Evolutionary conservation across 257 asterid genomes (phyloP).

Genomic region (Knoxia roxburghii): DNA sequence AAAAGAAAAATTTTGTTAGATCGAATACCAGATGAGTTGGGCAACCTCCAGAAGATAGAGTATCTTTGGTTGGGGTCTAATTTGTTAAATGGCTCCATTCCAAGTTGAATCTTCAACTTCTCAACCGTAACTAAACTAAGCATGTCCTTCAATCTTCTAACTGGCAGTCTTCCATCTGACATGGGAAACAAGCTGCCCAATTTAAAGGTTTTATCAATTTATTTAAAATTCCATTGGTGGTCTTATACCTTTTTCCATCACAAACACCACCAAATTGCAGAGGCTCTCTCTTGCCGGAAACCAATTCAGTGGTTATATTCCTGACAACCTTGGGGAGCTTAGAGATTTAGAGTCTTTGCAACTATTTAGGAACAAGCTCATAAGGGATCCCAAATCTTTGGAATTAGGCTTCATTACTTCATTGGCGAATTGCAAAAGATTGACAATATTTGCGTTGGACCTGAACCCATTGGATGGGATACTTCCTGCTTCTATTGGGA

Average conservation of each 20-base stretch:
- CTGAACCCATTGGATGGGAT: neutral
- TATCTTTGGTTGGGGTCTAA: neutral
- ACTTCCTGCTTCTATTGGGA: conserved; percentile 11
- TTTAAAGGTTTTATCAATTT: conserved; percentile 1
- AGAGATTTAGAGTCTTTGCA: neutral
- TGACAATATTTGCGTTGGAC: neutral
- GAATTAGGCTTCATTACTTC: conserved; percentile 14
- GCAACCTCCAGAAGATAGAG: neutral
- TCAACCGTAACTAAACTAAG: neutral
- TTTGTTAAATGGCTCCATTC: neutral
- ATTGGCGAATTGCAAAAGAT: conserved; percentile 1
- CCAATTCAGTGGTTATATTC: conserved; percentile 5
- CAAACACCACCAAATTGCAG: conserved; percentile 20
- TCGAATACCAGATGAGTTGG: neutral
- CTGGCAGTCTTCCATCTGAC: conserved; percentile 17
- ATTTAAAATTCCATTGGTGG: conserved; percentile 9
- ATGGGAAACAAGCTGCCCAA: conserved; percentile 19
- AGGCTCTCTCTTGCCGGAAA: neutral
- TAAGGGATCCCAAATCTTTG: neutral
- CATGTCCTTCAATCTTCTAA: neutral
- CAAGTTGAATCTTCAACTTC: neutral
- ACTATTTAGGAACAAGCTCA: neutral
- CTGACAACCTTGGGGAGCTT: neutral
- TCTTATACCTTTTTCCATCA: conserved; percentile 20
- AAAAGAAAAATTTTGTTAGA: neutral